A percentile compares a stretch with the other conserved stretches of the same genome.
phyloP scores from a whole-genome alignment of 2,329 filamentous ascomycete genomes.

The Fusarium armeniacum region DNA sequence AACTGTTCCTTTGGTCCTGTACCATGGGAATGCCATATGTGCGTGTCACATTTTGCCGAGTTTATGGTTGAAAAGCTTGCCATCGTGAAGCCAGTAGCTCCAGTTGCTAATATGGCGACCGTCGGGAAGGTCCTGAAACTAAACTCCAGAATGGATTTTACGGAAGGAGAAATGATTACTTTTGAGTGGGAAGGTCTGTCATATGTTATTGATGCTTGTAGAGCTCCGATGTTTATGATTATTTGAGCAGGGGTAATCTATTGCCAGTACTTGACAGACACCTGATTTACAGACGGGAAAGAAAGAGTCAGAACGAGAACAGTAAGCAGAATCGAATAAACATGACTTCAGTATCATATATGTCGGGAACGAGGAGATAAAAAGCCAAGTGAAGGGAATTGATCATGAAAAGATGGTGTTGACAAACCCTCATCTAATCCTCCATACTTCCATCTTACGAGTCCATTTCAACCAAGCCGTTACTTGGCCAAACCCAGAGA shows the following conservation, averaged over 20 bases:
- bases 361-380: neutral
- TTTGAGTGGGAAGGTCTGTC: constrained; percentile 10
- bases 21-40: constrained; percentile 27
- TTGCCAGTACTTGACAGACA: neutral
- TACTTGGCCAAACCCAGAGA: too few relatives aligned
- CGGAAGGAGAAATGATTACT: neutral
- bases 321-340: neutral
- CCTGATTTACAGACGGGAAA: neutral
- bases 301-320: too few relatives aligned
- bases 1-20: constrained; percentile 22
- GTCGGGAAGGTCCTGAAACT: neutral
- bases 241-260: neutral
- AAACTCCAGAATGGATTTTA: neutral
- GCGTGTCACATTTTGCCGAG: neutral
- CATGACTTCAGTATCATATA: neutral
- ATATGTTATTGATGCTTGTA: constrained; percentile 27
- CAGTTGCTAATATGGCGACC: constrained; percentile 18
- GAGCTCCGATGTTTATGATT: constrained; percentile 36
- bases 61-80: neutral
- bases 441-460: neutral
- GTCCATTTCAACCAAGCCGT: neutral
- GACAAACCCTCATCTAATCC: neutral
- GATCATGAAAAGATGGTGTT: neutral
- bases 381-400: neutral
- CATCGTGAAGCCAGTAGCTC: neutral